Evolutionary conservation across 1,284 basidiomycete species (phyloP).

Genomic region (Ceratorhiza oryzae-sativae): DNA sequence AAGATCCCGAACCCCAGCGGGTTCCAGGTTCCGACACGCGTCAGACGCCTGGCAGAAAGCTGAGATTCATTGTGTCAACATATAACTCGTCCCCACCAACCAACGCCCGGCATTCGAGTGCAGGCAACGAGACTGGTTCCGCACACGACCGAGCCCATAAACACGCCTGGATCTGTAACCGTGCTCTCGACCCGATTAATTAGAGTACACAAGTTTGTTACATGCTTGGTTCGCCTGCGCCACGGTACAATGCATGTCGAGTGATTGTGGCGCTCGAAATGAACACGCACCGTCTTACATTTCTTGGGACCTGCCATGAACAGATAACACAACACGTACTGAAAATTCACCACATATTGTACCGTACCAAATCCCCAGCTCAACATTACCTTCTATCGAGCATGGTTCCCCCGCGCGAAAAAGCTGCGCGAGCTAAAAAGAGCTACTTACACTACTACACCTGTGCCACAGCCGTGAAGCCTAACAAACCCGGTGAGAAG

Average conservation of each 20-base stretch:
- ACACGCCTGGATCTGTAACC: neutral
- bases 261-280: neutral
- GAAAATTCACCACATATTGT: conserved; percentile 8
- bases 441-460: conserved; percentile 28
- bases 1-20: no score
- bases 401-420: conserved; percentile 5
- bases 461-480: neutral
- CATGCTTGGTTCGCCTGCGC: neutral
- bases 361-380: conserved; percentile 5
- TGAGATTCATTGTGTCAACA: no score
- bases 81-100: no score
- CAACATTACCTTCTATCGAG: conserved; percentile 28
- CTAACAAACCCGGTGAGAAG: conserved; percentile 34
- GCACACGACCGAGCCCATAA: neutral
- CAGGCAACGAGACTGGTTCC: no score
- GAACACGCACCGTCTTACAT: conserved; percentile 4
- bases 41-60: no score
- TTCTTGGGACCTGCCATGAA: neutral
- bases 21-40: no score
- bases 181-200: conserved; percentile 6
- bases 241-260: neutral
- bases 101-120: no score
- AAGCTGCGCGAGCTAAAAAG: neutral
- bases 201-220: conserved; percentile 15
- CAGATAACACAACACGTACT: conserved; percentile 11